phyloP scores from a whole-genome alignment of 768 basidiomycete genomes.

The Ramaria rubella region DNA sequence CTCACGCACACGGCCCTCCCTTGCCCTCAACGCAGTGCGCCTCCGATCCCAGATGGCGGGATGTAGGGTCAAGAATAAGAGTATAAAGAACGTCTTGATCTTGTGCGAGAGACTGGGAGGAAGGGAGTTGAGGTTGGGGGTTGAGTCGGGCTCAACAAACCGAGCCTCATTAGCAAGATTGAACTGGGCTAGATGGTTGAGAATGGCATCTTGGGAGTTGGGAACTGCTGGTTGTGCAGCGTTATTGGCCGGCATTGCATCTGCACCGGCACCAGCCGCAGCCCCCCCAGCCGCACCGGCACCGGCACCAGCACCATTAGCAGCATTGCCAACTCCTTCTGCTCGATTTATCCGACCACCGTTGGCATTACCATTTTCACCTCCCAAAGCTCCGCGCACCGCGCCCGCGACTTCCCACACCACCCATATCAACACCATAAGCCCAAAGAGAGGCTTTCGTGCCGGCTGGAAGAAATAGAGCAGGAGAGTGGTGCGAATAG shows the following conservation, averaged over 20 bases:
- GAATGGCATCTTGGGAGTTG: slow-evolving; percentile 26
- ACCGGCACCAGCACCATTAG: slow-evolving; percentile 14
- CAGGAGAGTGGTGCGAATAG: slow-evolving; percentile 58
- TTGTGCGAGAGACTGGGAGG: slow-evolving; percentile 45
- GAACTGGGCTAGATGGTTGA: slow-evolving; percentile 51
- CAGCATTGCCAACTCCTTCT: slow-evolving; percentile 21
- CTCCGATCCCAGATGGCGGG: slow-evolving; percentile 72
- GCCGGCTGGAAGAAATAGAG: slow-evolving; percentile 75
- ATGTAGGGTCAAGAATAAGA: slow-evolving; percentile 57
- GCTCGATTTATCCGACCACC: slow-evolving; percentile 19
- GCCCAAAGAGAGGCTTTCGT: slow-evolving; percentile 61
- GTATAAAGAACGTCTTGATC: slow-evolving; percentile 42
- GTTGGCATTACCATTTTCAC: slow-evolving; percentile 28
- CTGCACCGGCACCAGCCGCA: not conserved
- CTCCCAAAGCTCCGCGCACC: slow-evolving; percentile 41
- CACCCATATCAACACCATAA: slow-evolving; percentile 63
- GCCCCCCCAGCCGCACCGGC: slow-evolving; percentile 9
- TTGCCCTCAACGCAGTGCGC: slow-evolving; percentile 45
- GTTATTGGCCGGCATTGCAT: not conserved
- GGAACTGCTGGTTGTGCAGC: slow-evolving; percentile 25
- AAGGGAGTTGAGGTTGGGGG: slow-evolving; percentile 8
- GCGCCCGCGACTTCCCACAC: slow-evolving; percentile 72
- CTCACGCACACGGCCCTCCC: slow-evolving; percentile 62
- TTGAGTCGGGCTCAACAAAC: slow-evolving; percentile 32
- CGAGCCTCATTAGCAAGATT: slow-evolving; percentile 53